These are phyloP conservation scores for Cystobasidium slooffiae DNA, from an alignment of 1,284 basidiomycete genomes.

Conservation along the genomic window DNA sequence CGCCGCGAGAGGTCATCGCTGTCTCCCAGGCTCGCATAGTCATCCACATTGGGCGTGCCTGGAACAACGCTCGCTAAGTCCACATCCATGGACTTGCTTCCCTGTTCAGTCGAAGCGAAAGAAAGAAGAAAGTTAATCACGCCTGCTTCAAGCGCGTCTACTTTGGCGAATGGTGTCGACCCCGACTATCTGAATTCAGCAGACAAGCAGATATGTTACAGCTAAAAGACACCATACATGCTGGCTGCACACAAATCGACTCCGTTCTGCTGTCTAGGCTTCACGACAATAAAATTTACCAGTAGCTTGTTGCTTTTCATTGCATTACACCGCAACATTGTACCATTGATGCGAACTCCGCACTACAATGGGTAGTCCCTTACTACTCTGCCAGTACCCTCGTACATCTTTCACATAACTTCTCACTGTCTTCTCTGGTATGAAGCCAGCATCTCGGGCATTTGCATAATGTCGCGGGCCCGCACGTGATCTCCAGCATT, in stretches of 20 bases:
- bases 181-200: too few species aligned
- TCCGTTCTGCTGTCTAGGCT: too few species aligned
- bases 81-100: constrained; percentile 28
- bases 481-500: not conserved
- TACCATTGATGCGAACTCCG: not conserved
- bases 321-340: not conserved
- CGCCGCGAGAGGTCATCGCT: constrained; percentile 19
- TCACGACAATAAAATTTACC: too few species aligned
- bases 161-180: too few species aligned
- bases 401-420: constrained; percentile 68
- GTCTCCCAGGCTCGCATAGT: constrained; percentile 27
- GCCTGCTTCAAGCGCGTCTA: too few species aligned
- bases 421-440: constrained; percentile 61
- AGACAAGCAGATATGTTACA: too few species aligned
- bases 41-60: constrained; percentile 31
- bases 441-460: constrained; percentile 82
- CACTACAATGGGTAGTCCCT: not conserved
- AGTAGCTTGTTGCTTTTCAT: too few species aligned
- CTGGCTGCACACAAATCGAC: too few species aligned
- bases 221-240: too few species aligned
- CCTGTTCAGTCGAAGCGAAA: not conserved
- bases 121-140: not conserved
- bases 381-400: constrained; percentile 12
- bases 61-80: constrained; percentile 26
- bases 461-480: constrained; percentile 58